Conservation (phyloP, 73 alveolate species). For the Paramecium caudatum region DNA sequence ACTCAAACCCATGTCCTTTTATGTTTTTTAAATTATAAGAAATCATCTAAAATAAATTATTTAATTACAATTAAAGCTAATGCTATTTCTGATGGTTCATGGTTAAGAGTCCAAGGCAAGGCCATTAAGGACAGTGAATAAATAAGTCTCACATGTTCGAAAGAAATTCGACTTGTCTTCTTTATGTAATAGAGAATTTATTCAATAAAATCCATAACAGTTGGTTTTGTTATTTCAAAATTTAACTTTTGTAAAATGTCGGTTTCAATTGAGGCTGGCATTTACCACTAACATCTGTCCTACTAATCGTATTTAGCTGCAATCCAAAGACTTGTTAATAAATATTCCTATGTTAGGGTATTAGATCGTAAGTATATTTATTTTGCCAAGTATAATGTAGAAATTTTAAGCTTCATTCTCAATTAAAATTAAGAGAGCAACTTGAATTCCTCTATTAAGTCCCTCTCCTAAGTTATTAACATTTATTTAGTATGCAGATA, state of each 20-base stretch:
- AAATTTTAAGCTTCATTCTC: slow-evolving; percentile 3
- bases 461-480: no score
- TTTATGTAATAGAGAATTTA: not conserved
- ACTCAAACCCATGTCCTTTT: slow-evolving; percentile 6
- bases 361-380: not conserved
- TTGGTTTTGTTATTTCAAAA: slow-evolving; percentile 49
- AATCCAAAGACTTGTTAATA: slow-evolving; percentile 16
- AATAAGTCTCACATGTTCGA: not conserved
- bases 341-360: slow-evolving; percentile 13
- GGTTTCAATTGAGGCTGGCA: slow-evolving; percentile 13
- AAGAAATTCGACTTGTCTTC: not conserved
- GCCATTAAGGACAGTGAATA: slow-evolving; percentile 23
- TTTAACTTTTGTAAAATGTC: slow-evolving; percentile 28
- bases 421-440: not conserved
- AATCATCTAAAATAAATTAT: slow-evolving; percentile 7
- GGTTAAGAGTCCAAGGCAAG: not conserved
- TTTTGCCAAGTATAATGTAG: slow-evolving; percentile 34
- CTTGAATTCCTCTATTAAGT: no score
- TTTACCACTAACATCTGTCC: slow-evolving; percentile 27
- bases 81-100: slow-evolving; percentile 2
- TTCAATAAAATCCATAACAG: slow-evolving; percentile 41
- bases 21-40: not conserved
- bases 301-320: slow-evolving; percentile 13
- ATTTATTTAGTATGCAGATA: no score
- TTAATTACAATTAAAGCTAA: slow-evolving; percentile 12